Evolutionary conservation across 2,329 filamentous ascomycete species (phyloP), one percentile per base, ranked within the genome.

Genomic region (Penicillium sp.): DNA sequence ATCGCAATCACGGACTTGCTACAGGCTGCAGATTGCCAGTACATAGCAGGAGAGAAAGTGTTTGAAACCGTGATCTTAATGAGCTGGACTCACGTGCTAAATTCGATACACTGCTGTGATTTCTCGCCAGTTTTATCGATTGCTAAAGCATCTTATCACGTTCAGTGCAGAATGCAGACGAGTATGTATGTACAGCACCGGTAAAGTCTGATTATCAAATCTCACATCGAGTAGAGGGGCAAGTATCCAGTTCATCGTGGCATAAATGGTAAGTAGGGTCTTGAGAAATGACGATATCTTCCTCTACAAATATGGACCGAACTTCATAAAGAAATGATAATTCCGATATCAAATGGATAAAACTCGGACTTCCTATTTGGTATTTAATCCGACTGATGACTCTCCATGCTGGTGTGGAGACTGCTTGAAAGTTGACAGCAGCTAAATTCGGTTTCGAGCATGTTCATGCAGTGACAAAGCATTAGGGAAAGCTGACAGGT

Each of bases 381-480:
- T 3, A 14, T 18, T 40, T 3, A 18, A 18, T 18, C 8, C 43
- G 26, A 9, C 38, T 20, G 33, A 33, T 30, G 21, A 45, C 11
- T 12, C n/a, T 45, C 38, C 43, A 33, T 45, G 9, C 21, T n/a
- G 18, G 40, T 16, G 26, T 45, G 35, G 5, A 40, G n/a, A 18
- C 18, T 40, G 11, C 35, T 40, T 40, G 35, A 14, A 18, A 14
- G 16, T 18, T 40, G 35, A 18, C 35, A 40, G 35, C 16, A 40
- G 14, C 16, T 14, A n/a, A 40, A 40, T 40, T 40, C n/a, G 30
- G n/a, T 40, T n/a, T 40, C 35, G n/a, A 40, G 35, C 35, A 40
- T 40, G 14, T 14, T 43, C 20, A 45, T 52, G 50, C 50, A 45
- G 21, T 52, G 50, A 45, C 50, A 35, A 52, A 35, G 40, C 50